Base-by-base conservation (phyloP, 495 filamentous ascomycete species). In the Penicillium samsonianum region DNA sequence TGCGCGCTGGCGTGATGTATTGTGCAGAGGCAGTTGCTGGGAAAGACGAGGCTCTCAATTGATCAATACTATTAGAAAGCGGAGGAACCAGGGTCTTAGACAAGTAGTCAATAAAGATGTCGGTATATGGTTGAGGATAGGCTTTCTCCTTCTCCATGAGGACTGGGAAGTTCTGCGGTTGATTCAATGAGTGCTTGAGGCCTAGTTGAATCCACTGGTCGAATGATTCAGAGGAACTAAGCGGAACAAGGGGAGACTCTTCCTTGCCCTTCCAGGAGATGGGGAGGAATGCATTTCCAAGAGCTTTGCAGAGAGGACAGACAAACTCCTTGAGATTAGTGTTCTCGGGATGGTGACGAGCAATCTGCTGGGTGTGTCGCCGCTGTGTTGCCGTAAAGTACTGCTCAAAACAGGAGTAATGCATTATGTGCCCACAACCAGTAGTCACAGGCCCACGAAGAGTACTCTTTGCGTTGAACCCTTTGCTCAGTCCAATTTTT, bases 351-450 rank as follows among this genome's bases (percentile, higher is more conserved):
- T 96, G 92, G 57, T 94, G 88, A 5, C 94, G 83, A 16, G 95
- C 92, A 68, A 98, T 94, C 64, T 98, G 94, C 61, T 91, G 90
- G 35, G 78, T 83, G 60, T 99, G 95, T 44, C 94, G 84, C 49
- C 91, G 83, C 47, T 84, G 78, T 0, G 90, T 94, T 0, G 93
- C 88, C 17, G 86, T 81, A 65, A 87, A 87, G 72, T 97, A 98
- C 30, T 86, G 82, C 61, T 97, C 92, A 65, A 98, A 99, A 71
- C 94, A 99, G 31, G 83, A 84, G 66, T 90, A 99, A 67, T 99
- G 94, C 94, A 99, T 99, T 60, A 98, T 92, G 70, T 99, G 94
- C 6, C 92, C 93, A 73, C 94, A 99, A 28, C 93, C 90, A 40
- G 90, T 91, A 8, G 92, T 85, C 6, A 98, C 89, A 4, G 92